Base-by-base conservation (phyloP, 305 asterid species). In the Fraxinus dipetala region DNA sequence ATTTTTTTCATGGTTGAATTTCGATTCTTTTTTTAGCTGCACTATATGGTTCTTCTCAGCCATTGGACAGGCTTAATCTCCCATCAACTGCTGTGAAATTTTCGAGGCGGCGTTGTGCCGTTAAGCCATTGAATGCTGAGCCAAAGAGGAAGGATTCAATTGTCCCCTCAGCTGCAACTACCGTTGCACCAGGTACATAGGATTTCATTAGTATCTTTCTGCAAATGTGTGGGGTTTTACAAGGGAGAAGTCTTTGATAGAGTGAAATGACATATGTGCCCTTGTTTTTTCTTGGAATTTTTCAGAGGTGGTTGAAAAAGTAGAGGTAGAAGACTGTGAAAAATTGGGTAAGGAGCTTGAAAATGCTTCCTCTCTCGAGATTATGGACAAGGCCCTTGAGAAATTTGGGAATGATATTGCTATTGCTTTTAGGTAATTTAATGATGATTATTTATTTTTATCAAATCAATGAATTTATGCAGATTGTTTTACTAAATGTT, bases 281-380 rank as follows among this genome's bases (percentile, higher is more conserved):
- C 78, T 69, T 75, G 73, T 34, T 30, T 81, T 56, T 14, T 76
- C 81, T 65, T 85, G 56, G 7, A 38, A 54, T 74, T 5, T 18
- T 79, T 43, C 91, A 90, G 99, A 90, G 83, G 85, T 91, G 80
- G 85, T 74, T 26, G 94, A 87, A 69, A 90, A 87, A 69, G 56
- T 79, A 30, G 98, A 88, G 87, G 90, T 75, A 56, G 97, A 92
- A 84, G 97, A 94, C 82, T 92, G 79, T 73, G 97, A 87, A 18
- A 87, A 90, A 85, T 82, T 96, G 91, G 95, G 92, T 6, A 81
- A 85, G 83, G 93, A 87, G 79, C 95, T 96, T 73, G 92, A 86
- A 43, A 85, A 91, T 86, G 97, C 98, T 45, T 96, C 99, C 26
- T 98, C 99, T 10, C 97, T 96, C 9, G 95, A 94, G 91, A 93